Percentiles rank a stretch among this genome's conserved stretches.
Conservation (phyloP, 768 basidiomycete species). For the Leccinum incarnatum region DNA sequence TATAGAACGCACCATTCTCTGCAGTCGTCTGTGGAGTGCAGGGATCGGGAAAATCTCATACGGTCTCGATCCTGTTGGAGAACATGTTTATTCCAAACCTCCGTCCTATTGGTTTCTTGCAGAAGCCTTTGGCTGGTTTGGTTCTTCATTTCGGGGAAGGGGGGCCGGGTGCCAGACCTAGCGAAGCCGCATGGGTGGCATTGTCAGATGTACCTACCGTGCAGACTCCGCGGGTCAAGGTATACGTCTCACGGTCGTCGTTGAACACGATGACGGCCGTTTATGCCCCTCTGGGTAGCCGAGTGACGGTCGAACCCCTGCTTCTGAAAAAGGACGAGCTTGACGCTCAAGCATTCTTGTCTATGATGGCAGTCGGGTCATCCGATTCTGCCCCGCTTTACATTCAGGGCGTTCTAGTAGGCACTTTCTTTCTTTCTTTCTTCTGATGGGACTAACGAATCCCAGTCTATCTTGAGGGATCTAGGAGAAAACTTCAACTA, state of each 20-base stretch:
- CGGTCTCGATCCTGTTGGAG: slow-evolving; percentile 64
- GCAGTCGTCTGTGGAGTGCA: slow-evolving; percentile 76
- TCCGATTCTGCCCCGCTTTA: slow-evolving; percentile 65
- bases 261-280: slow-evolving; percentile 58
- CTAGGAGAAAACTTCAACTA: slow-evolving; percentile 61
- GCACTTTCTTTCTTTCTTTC: slow-evolving; percentile 15
- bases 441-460: slow-evolving; percentile 9
- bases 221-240: slow-evolving; percentile 35
- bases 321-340: slow-evolving; percentile 57
- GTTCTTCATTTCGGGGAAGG: slow-evolving; percentile 73
- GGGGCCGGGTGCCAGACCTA: slow-evolving; percentile 52
- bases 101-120: slow-evolving; percentile 46
- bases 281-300: slow-evolving; percentile 49
- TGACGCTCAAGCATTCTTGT: slow-evolving; percentile 65
- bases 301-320: slow-evolving; percentile 53
- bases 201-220: slow-evolving; percentile 35
- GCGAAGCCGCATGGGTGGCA: slow-evolving; percentile 65
- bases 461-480: slow-evolving; percentile 58
- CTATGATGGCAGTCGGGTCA: slow-evolving; percentile 70
- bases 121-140: slow-evolving; percentile 57
- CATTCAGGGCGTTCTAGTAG: slow-evolving; percentile 64
- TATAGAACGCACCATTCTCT: slow-evolving; percentile 70
- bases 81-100: slow-evolving; percentile 62
- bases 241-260: slow-evolving; percentile 62
- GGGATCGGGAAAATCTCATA: slow-evolving; percentile 75